Percentiles rank a stretch among this genome's conserved stretches.
Conservation (phyloP, 2,329 filamentous ascomycete species). For the Fusarium nelsonii region DNA sequence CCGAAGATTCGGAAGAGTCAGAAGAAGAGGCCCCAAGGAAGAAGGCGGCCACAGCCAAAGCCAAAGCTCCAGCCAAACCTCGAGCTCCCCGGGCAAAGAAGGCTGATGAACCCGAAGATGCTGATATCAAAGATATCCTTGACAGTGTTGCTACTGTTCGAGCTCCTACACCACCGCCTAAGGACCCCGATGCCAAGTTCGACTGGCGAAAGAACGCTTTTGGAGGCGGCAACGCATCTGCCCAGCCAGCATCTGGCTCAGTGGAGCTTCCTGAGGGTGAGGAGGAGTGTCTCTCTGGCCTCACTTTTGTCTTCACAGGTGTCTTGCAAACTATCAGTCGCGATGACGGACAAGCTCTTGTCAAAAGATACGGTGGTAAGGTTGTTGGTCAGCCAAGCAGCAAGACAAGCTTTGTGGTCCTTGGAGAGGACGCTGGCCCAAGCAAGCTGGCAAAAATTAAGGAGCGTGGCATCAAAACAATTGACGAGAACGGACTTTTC, state of each 20-base stretch:
- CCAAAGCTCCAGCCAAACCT: constrained; percentile 69
- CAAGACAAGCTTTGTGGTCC: constrained; percentile 93
- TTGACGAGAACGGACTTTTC: constrained; percentile 93
- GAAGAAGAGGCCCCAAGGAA: constrained; percentile 72
- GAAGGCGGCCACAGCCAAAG: constrained; percentile 69
- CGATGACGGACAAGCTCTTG: constrained; percentile 85
- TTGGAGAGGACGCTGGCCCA: constrained; percentile 91
- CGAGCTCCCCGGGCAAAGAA: constrained; percentile 74
- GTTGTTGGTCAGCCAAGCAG: constrained; percentile 86
- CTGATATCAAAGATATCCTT: constrained; percentile 82
- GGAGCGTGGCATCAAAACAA: constrained; percentile 85
- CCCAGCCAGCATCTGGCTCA: constrained; percentile 70
- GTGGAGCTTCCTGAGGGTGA: constrained; percentile 84
- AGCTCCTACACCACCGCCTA: constrained; percentile 84
- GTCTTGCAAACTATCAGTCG: constrained; percentile 83
- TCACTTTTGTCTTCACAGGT: constrained; percentile 96
- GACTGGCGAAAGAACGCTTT: constrained; percentile 76
- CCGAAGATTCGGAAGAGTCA: constrained; percentile 65
- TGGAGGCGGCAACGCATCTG: constrained; percentile 70
- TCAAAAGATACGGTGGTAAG: constrained; percentile 95
- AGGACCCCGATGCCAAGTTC: constrained; percentile 79
- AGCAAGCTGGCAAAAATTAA: constrained; percentile 91
- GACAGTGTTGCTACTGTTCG: constrained; percentile 87
- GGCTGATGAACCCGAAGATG: constrained; percentile 73
- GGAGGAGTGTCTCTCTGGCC: constrained; percentile 88